Evolutionary conservation across 495 filamentous ascomycete genomes (phyloP).

Genomic region (Penicillium canariense): DNA sequence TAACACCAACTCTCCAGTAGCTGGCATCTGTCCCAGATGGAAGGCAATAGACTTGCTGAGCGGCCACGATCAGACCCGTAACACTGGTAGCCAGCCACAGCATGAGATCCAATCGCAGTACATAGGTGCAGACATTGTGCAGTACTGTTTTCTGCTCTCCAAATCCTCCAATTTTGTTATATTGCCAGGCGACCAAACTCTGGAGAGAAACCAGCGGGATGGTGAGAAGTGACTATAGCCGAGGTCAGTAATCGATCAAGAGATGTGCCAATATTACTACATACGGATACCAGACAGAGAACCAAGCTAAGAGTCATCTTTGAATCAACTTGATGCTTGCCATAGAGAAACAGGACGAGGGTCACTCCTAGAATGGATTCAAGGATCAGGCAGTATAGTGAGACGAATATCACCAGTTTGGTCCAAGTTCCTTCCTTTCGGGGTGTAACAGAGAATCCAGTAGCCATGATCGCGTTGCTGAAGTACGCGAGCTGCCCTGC

Average conservation of each 20-base stretch:
- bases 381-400: constrained; percentile 40
- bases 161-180: constrained; percentile 40
- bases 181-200: constrained; percentile 46
- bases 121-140: constrained; percentile 39
- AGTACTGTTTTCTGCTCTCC: constrained; percentile 35
- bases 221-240: constrained; percentile 37
- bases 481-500: constrained; percentile 11
- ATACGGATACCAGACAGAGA: constrained; percentile 38
- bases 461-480: constrained; percentile 24
- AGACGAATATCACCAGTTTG: constrained; percentile 41
- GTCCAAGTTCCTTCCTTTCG: constrained; percentile 40
- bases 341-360: constrained; percentile 41
- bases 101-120: constrained; percentile 36
- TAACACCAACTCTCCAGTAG: constrained; percentile 42
- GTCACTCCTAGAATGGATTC: constrained; percentile 40
- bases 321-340: constrained; percentile 34
- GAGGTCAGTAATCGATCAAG: neutral
- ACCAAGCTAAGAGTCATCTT: constrained; percentile 46
- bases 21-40: constrained; percentile 23
- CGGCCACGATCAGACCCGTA: constrained; percentile 41
- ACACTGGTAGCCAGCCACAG: constrained; percentile 44
- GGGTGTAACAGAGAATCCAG: constrained; percentile 19
- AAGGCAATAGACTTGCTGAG: constrained; percentile 40
- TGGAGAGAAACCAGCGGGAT: constrained; percentile 41
- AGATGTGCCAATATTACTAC: constrained; percentile 8